Conservation (phyloP, 208 protist species). For the Acanthamoeba healyi region DNA sequence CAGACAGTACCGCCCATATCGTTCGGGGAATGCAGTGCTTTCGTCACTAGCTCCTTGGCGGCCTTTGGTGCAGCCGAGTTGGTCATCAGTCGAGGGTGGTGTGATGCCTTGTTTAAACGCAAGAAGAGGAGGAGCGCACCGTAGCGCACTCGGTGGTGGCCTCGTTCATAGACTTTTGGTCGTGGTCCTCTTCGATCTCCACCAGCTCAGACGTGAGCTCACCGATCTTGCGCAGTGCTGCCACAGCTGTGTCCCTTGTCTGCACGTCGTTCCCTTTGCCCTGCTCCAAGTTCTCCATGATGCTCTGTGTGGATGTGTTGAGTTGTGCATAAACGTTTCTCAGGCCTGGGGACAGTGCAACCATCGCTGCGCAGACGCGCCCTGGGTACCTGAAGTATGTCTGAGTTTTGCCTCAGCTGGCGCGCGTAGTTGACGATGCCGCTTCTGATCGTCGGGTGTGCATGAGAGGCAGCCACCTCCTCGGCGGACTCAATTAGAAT, state of each 20-base stretch:
- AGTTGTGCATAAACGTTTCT: neutral
- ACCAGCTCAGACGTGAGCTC: conserved; percentile 38
- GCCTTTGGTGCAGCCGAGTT: neutral
- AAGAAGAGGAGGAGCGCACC: neutral
- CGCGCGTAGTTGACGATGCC: conserved; percentile 21
- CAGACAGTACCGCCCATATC: neutral
- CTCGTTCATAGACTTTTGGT: conserved; percentile 37
- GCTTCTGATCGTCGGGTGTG: neutral
- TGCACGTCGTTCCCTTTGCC: neutral
- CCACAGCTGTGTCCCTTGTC: neutral
- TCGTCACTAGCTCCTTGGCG: neutral
- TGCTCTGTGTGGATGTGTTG: no score
- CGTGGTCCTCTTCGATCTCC: conserved; percentile 62
- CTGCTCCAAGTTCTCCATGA: neutral
- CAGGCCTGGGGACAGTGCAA: no score
- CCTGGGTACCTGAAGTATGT: neutral
- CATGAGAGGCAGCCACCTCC: neutral
- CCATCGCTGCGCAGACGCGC: no score
- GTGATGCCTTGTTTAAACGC: no score
- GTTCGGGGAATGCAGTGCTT: neutral
- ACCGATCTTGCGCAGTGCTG: neutral
- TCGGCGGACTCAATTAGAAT: conserved; percentile 24
- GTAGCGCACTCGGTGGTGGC: neutral
- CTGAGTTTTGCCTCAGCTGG: neutral
- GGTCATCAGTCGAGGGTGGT: no score